Conservation (phyloP, 2,329 filamentous ascomycete genomes). For the Leptographium wingfieldii region DNA sequence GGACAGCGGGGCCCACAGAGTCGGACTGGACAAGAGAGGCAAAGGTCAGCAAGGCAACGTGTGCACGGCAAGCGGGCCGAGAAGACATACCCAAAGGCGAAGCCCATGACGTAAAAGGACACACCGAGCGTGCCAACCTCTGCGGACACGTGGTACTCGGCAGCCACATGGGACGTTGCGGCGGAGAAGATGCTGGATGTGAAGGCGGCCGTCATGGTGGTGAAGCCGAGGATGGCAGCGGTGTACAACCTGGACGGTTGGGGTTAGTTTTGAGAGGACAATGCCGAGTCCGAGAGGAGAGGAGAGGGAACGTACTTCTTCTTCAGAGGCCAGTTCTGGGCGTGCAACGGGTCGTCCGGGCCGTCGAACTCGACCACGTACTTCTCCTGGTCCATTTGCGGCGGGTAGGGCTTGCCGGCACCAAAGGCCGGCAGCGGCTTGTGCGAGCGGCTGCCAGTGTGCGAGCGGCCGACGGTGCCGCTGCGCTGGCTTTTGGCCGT, state of each 20-base stretch:
- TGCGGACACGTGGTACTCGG: conserved; percentile 44
- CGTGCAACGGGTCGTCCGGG: conserved; percentile 68
- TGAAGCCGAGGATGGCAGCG: conserved; percentile 57
- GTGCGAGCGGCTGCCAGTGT: conserved; percentile 28
- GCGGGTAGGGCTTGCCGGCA: conserved; percentile 62
- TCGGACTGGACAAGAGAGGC: conserved; percentile 29
- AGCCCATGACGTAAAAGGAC: conserved; percentile 58
- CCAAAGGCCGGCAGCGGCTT: conserved; percentile 58
- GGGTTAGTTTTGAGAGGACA: not conserved
- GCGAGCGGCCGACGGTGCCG: conserved; percentile 52
- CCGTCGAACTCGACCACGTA: conserved; percentile 78
- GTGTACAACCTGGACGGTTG: conserved; percentile 38
- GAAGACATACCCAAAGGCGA: conserved; percentile 43
- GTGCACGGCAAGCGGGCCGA: no score
- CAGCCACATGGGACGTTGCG: conserved; percentile 44
- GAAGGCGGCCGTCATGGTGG: conserved; percentile 59
- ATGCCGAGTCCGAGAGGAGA: no score
- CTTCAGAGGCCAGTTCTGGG: conserved; percentile 71
- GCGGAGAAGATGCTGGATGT: conserved; percentile 64
- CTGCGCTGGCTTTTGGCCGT: conserved; percentile 60
- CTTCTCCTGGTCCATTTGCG: conserved; percentile 54
- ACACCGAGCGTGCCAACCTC: conserved; percentile 54
- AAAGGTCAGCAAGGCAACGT: not conserved
- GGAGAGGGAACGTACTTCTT: conserved; percentile 51
- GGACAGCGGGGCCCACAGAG: conserved; percentile 60